phyloP scores from a whole-genome alignment of 1,284 basidiomycete species.

The Microbotryum violaceum region DNA sequence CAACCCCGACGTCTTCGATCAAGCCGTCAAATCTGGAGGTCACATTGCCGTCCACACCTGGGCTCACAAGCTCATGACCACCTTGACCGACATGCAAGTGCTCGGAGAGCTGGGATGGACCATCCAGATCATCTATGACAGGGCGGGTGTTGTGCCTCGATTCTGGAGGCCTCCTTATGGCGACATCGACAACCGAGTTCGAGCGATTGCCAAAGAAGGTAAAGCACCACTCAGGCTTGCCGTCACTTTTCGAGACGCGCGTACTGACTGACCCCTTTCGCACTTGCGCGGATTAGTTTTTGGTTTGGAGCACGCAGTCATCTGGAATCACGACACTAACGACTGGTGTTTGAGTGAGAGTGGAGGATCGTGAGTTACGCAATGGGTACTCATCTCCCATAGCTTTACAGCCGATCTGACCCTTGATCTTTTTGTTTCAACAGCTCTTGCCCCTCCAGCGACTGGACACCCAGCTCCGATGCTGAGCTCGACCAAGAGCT shows the following conservation, averaged over 20 bases:
- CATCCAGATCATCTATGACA: slow-evolving; percentile 67
- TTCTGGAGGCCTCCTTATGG: slow-evolving; percentile 56
- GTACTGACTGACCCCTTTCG: background rate
- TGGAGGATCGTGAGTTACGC: background rate
- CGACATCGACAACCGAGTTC: slow-evolving; percentile 53
- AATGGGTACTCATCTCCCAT: no score
- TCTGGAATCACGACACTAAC: slow-evolving; percentile 64
- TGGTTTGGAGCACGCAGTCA: slow-evolving; percentile 54
- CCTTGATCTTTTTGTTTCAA: background rate
- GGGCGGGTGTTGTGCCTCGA: slow-evolving; percentile 13
- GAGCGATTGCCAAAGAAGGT: slow-evolving; percentile 21
- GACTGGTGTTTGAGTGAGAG: slow-evolving; percentile 23
- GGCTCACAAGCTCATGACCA: slow-evolving; percentile 70
- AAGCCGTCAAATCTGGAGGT: slow-evolving; percentile 16
- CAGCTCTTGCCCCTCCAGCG: slow-evolving; percentile 6
- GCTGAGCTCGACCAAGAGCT: slow-evolving; percentile 16
- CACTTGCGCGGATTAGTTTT: slow-evolving; percentile 31
- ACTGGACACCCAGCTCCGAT: slow-evolving; percentile 2
- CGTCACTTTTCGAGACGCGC: background rate
- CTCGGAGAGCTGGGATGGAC: slow-evolving; percentile 76
- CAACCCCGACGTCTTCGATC: slow-evolving; percentile 46
- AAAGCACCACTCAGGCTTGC: background rate
- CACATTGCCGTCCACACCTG: slow-evolving; percentile 46
- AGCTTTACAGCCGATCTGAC: background rate
- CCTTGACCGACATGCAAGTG: slow-evolving; percentile 59